Conservation (phyloP, 2,329 filamentous ascomycete species). For the Byssoonygena ceratinophila region DNA sequence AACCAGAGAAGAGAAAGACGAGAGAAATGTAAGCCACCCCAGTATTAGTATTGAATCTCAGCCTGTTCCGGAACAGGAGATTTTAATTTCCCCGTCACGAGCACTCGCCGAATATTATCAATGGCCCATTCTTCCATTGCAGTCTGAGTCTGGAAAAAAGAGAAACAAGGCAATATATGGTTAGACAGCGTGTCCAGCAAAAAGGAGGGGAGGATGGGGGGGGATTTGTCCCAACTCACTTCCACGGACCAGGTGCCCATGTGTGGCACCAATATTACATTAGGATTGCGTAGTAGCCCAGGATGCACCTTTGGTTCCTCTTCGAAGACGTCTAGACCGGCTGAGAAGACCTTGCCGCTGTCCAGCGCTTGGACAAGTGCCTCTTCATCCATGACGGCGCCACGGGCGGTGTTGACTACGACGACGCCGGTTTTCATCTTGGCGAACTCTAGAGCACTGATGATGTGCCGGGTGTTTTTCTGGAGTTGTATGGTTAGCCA, state of each 20-base stretch:
- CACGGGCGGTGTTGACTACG: constrained; percentile 72
- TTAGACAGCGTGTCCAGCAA: no score
- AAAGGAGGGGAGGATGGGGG: constrained; percentile 1
- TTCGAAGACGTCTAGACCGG: constrained; percentile 73
- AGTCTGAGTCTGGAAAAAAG: constrained; percentile 39
- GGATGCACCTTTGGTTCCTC: constrained; percentile 67
- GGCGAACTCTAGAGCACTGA: constrained; percentile 58
- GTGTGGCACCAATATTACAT: constrained; percentile 67
- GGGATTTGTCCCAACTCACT: constrained; percentile 24
- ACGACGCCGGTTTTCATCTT: constrained; percentile 70
- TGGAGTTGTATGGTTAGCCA: constrained; percentile 19
- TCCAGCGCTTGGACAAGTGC: constrained; percentile 65
- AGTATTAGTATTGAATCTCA: constrained; percentile 18
- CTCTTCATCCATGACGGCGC: constrained; percentile 70
- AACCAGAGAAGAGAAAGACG: not conserved
- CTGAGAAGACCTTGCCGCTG: constrained; percentile 57
- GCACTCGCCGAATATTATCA: constrained; percentile 54
- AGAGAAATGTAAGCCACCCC: not conserved
- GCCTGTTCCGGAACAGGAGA: constrained; percentile 65
- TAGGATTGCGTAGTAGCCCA: constrained; percentile 57
- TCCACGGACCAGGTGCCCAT: constrained; percentile 76
- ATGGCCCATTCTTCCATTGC: constrained; percentile 67
- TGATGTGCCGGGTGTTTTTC: constrained; percentile 62
- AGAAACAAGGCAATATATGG: no score
- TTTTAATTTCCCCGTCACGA: constrained; percentile 52